Conservation (phyloP, 257 asterid genomes). For the Solanum lignicaule region DNA sequence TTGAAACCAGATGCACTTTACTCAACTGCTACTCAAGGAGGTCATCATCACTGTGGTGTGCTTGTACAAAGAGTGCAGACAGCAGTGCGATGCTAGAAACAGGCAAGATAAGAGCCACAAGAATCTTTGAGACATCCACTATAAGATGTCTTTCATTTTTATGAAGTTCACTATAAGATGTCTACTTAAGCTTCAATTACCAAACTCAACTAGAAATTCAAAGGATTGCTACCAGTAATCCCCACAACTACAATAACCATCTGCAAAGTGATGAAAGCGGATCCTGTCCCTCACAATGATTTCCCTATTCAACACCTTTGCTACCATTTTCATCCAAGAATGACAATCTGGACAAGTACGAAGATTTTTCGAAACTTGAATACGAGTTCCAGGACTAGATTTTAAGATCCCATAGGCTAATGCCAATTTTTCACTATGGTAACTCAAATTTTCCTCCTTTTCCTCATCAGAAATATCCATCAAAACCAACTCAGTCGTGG, state of each 20-base stretch:
- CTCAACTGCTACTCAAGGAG: not conserved
- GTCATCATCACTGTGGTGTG: not conserved
- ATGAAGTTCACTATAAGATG: not conserved
- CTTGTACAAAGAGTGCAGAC: not conserved
- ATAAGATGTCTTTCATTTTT: not conserved
- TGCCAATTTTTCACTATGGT: conserved; percentile 76
- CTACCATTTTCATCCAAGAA: conserved; percentile 57
- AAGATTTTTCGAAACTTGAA: conserved; percentile 52
- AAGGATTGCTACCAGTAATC: conserved; percentile 54
- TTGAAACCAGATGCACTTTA: not conserved
- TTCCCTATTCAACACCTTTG: conserved; percentile 52
- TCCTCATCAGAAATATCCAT: conserved; percentile 85
- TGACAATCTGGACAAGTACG: conserved; percentile 82
- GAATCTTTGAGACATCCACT: not conserved
- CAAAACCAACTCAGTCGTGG: conserved; percentile 43
- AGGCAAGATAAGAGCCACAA: not conserved
- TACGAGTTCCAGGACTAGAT: conserved; percentile 59
- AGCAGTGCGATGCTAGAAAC: not conserved
- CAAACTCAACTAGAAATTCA: not conserved
- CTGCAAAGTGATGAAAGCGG: conserved; percentile 67
- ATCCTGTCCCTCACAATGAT: conserved; percentile 63
- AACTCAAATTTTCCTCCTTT: conserved; percentile 60
- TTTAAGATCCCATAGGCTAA: conserved; percentile 55
- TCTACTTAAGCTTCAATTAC: not conserved
- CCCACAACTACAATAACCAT: conserved; percentile 57